Percentiles rank a stretch among this genome's conserved stretches.
Conservation (phyloP, 768 basidiomycete species). For the Rhizopogon roseolus region DNA sequence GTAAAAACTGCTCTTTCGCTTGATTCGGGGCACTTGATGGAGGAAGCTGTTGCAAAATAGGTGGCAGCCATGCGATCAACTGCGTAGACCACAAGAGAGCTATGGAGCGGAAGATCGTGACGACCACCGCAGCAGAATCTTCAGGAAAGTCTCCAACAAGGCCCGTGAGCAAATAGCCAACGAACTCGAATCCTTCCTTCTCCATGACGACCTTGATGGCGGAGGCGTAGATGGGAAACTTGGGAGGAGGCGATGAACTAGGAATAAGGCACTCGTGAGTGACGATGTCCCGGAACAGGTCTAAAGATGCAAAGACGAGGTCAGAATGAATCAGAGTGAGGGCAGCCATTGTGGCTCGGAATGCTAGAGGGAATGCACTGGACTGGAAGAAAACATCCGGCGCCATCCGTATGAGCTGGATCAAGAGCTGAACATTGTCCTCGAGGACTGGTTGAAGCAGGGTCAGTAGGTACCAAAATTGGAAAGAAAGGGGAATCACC, state of each 20-base stretch:
- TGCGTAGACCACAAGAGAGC: constrained; percentile 63
- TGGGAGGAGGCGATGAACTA: constrained; percentile 47
- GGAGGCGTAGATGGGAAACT: constrained; percentile 56
- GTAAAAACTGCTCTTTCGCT: constrained; percentile 68
- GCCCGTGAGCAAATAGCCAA: constrained; percentile 68
- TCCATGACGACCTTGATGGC: constrained; percentile 58
- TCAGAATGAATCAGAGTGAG: constrained; percentile 82
- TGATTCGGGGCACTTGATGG: constrained; percentile 51
- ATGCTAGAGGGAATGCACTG: constrained; percentile 69
- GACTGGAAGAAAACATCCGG: constrained; percentile 82
- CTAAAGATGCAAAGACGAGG: constrained; percentile 76
- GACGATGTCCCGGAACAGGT: constrained; percentile 71
- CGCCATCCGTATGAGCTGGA: constrained; percentile 58
- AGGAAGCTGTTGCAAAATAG: constrained; percentile 69
- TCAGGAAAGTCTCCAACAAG: constrained; percentile 87
- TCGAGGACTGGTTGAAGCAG: constrained; percentile 68
- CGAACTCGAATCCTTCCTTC: constrained; percentile 68
- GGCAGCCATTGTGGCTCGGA: constrained; percentile 71
- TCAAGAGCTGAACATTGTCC: constrained; percentile 83
- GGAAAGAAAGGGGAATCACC: constrained; percentile 45
- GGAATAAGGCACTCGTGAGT: constrained; percentile 65
- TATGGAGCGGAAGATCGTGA: constrained; percentile 72
- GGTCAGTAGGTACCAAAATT: constrained; percentile 3
- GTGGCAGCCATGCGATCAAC: constrained; percentile 67
- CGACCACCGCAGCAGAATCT: constrained; percentile 68